Evolutionary conservation across 2,329 filamentous ascomycete genomes (phyloP), one percentile per base, ranked within the genome.

Genomic region (Botrytis aclada): DNA sequence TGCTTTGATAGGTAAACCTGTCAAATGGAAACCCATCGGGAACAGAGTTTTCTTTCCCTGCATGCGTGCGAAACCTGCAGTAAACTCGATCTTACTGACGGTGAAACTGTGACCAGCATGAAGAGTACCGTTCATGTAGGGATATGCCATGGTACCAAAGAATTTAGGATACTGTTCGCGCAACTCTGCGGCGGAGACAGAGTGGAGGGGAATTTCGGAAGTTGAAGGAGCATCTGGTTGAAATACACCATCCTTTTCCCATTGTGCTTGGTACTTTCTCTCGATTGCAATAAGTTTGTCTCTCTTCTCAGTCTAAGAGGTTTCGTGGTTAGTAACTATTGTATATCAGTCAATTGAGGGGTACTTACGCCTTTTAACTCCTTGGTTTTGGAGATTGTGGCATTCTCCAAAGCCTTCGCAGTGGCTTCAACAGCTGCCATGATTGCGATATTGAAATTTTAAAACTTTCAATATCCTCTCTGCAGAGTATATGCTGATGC

Each of bases 1-100:
- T 9, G 96, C 95, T 84, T 98, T 98, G 86, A 99, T 99, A 63
- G 95, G 94, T 92, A 99, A 97, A 79, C 96, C 96, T 0, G 95
- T 98, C 84, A 92, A 94, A 86, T 99, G 96, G 85, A 94, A 99
- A 45, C 95, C 96, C 80, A 96, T 91, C 73, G 96, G 96, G 82
- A 96, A 98, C 70, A 98, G 86, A 73, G 91, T 87, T 70, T 92
- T 88, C 86, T 95, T 95, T 80, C 96, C 96, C 82, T 94, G 89
- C 93, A 98, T 97, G 72, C 95, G 88, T 64, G 92, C 91, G 81
- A 94, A 95, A 61, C 95, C 94, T 37, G 92, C 89, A 73, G 90
- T 91, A 82, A 98, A 99, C 84, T 99, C 96, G 78, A 97, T 90
- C 84, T 99, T 99, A 80, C 89, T 93, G 74, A 93, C 90, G 34